A percentile compares a stretch with the other conserved stretches of the same genome.
Evolutionary conservation across 1,284 basidiomycete species (phyloP).

Genomic region (Cutaneotrichosporon sp.): DNA sequence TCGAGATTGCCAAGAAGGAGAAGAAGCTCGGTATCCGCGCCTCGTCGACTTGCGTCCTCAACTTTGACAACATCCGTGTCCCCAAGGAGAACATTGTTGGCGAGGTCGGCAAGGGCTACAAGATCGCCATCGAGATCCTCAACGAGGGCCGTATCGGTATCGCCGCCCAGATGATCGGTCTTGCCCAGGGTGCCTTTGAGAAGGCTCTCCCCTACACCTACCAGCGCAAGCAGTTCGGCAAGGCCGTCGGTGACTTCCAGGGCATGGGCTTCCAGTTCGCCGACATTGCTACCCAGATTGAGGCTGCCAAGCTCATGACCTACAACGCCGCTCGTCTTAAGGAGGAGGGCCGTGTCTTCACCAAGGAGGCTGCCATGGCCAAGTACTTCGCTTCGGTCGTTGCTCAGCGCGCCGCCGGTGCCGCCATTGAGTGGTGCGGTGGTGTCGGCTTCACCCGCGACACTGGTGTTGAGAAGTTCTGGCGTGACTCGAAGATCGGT

Average conservation of each 20-base stretch:
- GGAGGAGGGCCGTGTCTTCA: constrained; percentile 83
- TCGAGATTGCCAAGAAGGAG: constrained; percentile 98
- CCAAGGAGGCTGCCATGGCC: constrained; percentile 95
- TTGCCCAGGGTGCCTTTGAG: constrained; percentile 95
- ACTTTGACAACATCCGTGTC: constrained; percentile 91
- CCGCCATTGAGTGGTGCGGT: constrained; percentile 95
- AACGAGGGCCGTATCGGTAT: constrained; percentile 99
- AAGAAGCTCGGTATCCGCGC: constrained; percentile 96
- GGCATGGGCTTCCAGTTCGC: constrained; percentile 96
- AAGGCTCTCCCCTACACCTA: constrained; percentile 91
- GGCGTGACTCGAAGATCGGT: constrained; percentile 93
- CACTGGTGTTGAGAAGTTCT: constrained; percentile 90
- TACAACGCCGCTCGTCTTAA: constrained; percentile 91
- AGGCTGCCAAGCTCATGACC: constrained; percentile 85
- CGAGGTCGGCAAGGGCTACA: constrained; percentile 82
- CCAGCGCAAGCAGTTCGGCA: constrained; percentile 86
- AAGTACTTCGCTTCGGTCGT: constrained; percentile 87
- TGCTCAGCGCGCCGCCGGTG: constrained; percentile 81
- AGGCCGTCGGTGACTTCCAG: constrained; percentile 77
- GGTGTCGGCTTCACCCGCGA: constrained; percentile 93
- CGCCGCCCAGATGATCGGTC: constrained; percentile 93
- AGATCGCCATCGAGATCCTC: constrained; percentile 96
- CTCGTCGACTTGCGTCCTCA: constrained; percentile 93
- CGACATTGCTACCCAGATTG: constrained; percentile 81
- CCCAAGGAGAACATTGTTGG: constrained; percentile 93